Evolutionary conservation across 2,329 filamentous ascomycete genomes (phyloP).

Genomic region (Talaromyces albobiverticillius): DNA sequence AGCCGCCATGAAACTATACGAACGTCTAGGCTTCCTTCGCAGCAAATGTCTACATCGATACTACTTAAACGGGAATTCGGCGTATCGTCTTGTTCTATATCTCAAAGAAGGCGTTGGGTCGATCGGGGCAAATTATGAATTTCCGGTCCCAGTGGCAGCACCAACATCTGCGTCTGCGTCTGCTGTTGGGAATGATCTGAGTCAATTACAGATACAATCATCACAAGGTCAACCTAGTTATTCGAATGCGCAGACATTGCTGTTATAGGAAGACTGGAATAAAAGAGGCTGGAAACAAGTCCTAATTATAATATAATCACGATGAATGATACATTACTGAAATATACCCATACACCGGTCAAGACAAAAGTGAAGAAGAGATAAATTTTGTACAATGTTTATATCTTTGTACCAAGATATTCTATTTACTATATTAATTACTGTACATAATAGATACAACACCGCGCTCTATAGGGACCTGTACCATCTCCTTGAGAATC

Average conservation of each 20-base stretch:
- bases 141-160: constrained; percentile 14
- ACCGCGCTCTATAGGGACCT: constrained; percentile 23
- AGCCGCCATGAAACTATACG: constrained; percentile 87
- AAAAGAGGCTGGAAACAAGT: background rate
- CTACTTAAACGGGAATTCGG: constrained; percentile 94
- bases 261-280: background rate
- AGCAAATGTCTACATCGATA: constrained; percentile 93
- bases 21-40: constrained; percentile 83
- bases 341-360: too few relatives aligned
- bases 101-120: constrained; percentile 61
- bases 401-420: too few relatives aligned
- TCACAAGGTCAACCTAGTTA: background rate
- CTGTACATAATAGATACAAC: background rate
- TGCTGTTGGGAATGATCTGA: background rate
- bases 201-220: background rate
- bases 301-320: too few relatives aligned
- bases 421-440: background rate
- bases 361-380: too few relatives aligned
- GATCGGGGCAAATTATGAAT: constrained; percentile 38
- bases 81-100: constrained; percentile 81
- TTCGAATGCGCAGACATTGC: background rate
- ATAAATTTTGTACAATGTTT: too few relatives aligned
- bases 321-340: too few relatives aligned
- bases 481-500: constrained; percentile 33
- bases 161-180: background rate